These are phyloP conservation scores for Euphorbia schlechtendalii DNA, from an alignment of 441 rosid species.

Conservation along the genomic window DNA sequence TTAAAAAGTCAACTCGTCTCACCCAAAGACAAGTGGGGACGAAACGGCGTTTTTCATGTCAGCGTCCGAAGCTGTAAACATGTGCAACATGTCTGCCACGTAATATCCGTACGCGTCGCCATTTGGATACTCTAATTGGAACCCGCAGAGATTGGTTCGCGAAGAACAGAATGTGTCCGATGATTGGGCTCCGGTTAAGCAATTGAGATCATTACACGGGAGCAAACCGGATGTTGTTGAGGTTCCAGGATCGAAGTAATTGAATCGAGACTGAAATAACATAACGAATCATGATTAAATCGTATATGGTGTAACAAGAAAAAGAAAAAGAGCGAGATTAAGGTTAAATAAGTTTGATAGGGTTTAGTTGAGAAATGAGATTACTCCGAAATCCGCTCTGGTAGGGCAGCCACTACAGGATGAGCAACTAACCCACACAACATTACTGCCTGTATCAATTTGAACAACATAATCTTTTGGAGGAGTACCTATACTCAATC, in stretches of 20 bases:
- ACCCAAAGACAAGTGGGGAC: slow-evolving; percentile 78
- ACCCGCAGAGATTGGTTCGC: slow-evolving; percentile 53
- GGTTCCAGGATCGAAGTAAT: slow-evolving; percentile 66
- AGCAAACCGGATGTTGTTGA: slow-evolving; percentile 54
- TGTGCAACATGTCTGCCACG: slow-evolving; percentile 58
- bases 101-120: slow-evolving; percentile 89
- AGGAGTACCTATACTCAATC: slow-evolving; percentile 74
- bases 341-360: slow-evolving; percentile 10
- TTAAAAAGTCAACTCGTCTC: too few species aligned
- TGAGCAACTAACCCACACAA: slow-evolving; percentile 82
- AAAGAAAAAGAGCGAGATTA: background rate
- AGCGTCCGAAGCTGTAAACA: slow-evolving; percentile 39
- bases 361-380: slow-evolving; percentile 6
- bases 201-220: slow-evolving; percentile 60
- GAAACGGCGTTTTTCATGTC: slow-evolving; percentile 45
- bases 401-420: slow-evolving; percentile 84
- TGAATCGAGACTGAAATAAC: slow-evolving; percentile 58
- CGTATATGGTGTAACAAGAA: background rate
- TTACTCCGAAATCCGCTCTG: slow-evolving; percentile 75
- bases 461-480: slow-evolving; percentile 82
- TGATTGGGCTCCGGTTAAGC: slow-evolving; percentile 46
- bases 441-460: slow-evolving; percentile 96
- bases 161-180: slow-evolving; percentile 59
- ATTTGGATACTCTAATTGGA: slow-evolving; percentile 79
- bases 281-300: background rate